Evolutionary conservation across 1,284 basidiomycete genomes (phyloP).

Genomic region (Moesziomyces sp.): DNA sequence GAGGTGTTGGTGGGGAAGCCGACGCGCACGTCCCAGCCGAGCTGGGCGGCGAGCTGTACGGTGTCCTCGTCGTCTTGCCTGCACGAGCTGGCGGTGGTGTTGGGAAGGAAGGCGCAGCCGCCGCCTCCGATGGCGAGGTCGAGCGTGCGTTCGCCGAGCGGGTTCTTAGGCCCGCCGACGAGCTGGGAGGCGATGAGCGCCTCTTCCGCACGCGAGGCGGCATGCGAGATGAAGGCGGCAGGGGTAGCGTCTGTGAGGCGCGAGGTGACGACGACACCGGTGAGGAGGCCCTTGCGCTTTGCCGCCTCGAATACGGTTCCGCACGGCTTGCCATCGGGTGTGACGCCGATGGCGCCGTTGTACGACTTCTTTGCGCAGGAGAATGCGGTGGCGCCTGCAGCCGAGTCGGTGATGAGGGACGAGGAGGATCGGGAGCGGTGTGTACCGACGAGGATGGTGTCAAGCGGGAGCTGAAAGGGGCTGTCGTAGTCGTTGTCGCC

Average conservation of each 20-base stretch:
- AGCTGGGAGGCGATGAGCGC: conserved; percentile 47
- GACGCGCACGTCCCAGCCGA: conserved; percentile 55
- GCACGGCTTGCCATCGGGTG: conserved; percentile 55
- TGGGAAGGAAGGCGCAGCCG: conserved; percentile 67
- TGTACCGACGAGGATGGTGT: conserved; percentile 65
- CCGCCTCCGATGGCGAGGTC: conserved; percentile 69
- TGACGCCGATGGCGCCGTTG: conserved; percentile 68
- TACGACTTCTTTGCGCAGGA: conserved; percentile 67
- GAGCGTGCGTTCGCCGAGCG: conserved; percentile 46
- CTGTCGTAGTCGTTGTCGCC: conserved; percentile 40
- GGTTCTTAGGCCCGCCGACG: conserved; percentile 37
- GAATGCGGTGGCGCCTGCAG: conserved; percentile 69
- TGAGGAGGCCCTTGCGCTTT: conserved; percentile 65
- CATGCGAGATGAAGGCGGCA: conserved; percentile 68
- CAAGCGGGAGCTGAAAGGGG: conserved; percentile 58
- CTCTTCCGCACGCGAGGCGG: conserved; percentile 49
- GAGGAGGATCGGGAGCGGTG: conserved; percentile 65
- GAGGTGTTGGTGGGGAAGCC: conserved; percentile 36
- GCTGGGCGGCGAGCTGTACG: conserved; percentile 44
- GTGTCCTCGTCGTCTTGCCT: conserved; percentile 65
- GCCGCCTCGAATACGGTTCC: conserved; percentile 69
- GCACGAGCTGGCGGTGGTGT: conserved; percentile 55
- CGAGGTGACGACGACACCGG: conserved; percentile 68
- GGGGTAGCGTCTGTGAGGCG: conserved; percentile 66
- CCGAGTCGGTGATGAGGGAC: conserved; percentile 68